These are phyloP conservation scores for Conoideocrella luteorostrata DNA, from an alignment of 2,329 filamentous ascomycete species.

Conservation along the genomic window DNA sequence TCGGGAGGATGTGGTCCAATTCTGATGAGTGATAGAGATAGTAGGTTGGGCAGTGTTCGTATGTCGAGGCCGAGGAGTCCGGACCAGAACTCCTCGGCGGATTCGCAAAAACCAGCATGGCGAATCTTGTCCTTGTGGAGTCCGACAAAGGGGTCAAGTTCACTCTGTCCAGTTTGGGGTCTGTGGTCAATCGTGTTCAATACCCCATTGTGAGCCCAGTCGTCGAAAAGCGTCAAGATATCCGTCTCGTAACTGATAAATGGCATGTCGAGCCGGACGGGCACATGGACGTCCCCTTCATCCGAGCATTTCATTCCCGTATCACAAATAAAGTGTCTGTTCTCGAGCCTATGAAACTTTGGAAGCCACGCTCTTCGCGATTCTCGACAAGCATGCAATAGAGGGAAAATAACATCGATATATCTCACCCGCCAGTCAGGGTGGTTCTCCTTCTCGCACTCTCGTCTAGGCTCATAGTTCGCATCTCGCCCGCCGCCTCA, in stretches of 20 bases:
- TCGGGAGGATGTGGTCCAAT: too few species aligned
- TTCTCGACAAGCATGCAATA: slow-evolving; percentile 8
- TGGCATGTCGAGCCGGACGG: slow-evolving; percentile 6
- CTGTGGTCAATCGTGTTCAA: background rate
- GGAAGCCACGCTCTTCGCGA: slow-evolving; percentile 7
- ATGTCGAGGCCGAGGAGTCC: background rate
- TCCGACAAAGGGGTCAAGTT: background rate
- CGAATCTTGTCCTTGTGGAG: slow-evolving; percentile 3
- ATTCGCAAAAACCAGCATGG: slow-evolving; percentile 6
- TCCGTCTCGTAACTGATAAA: slow-evolving; percentile 12
- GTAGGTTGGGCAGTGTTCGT: slow-evolving; percentile 2
- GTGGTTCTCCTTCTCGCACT: slow-evolving; percentile 15
- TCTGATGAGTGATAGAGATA: slow-evolving; percentile 6
- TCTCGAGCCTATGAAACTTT: background rate
- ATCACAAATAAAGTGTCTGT: background rate
- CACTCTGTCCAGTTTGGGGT: slow-evolving; percentile 4
- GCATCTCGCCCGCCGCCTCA: background rate
- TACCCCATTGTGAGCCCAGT: slow-evolving; percentile 6
- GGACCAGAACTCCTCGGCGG: slow-evolving; percentile 2
- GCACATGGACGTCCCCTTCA: background rate
- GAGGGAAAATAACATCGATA: slow-evolving; percentile 9
- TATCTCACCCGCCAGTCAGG: slow-evolving; percentile 9
- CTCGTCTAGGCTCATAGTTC: background rate
- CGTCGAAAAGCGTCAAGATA: slow-evolving; percentile 9
- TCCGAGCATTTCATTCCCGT: background rate